These are phyloP conservation scores for Kwoniella mangroviensis DNA, from an alignment of 768 basidiomycete species.

Conservation along the genomic window DNA sequence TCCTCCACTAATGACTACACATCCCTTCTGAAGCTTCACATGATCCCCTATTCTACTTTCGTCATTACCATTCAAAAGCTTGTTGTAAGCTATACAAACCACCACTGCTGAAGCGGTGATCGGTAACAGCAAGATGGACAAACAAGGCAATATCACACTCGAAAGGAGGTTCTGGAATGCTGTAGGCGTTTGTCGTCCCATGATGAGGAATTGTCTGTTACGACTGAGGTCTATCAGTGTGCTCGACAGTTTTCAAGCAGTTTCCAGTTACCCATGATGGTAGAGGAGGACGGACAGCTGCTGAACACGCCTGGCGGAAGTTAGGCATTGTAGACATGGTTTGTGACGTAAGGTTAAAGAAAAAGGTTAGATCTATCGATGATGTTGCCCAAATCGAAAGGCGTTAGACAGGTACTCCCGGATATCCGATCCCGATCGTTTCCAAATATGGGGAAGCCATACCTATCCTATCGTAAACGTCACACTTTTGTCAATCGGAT, in stretches of 20 bases:
- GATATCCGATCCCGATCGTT: neutral
- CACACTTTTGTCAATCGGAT: too few species aligned
- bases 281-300: too few species aligned
- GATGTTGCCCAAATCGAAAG: neutral
- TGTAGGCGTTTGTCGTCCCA: slow-evolving; percentile 30
- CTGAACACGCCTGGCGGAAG: too few species aligned
- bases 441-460: neutral
- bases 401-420: neutral
- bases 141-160: slow-evolving; percentile 27
- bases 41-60: neutral
- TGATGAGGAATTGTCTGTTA: neutral
- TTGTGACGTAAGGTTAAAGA: neutral
- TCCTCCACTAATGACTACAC: slow-evolving; percentile 53
- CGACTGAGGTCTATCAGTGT: neutral
- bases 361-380: neutral
- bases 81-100: slow-evolving; percentile 31
- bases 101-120: slow-evolving; percentile 40
- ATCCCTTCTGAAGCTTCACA: slow-evolving; percentile 21
- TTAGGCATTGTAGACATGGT: too few species aligned
- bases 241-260: neutral
- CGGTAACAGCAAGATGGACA: slow-evolving; percentile 40
- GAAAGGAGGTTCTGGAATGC: slow-evolving; percentile 29
- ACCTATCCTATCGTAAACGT: neutral
- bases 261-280: too few species aligned
- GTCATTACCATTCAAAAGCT: neutral